Percentiles rank a stretch among this genome's conserved stretches.
Evolutionary conservation across 1,284 basidiomycete genomes (phyloP).

Genomic region (Inonotus obliquus): DNA sequence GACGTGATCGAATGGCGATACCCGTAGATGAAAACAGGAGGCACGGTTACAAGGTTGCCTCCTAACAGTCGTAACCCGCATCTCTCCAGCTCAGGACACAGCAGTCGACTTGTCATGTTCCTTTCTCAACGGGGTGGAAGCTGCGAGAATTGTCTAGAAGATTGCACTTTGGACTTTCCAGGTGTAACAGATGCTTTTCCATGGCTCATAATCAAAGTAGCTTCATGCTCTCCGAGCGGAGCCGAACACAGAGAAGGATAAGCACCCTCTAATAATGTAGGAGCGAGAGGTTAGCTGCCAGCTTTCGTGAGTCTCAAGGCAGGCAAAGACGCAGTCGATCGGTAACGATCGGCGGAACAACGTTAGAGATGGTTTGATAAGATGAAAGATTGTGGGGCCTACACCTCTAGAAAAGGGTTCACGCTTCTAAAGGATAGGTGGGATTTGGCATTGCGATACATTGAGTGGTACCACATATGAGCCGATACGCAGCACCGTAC

Average conservation of each 20-base stretch:
- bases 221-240: no score
- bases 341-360: neutral
- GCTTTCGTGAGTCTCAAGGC: neutral
- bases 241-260: no score
- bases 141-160: neutral
- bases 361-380: conserved; percentile 1
- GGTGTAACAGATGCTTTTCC: no score
- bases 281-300: neutral
- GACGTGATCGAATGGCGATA: neutral
- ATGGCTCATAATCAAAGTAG: no score
- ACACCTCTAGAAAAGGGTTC: neutral
- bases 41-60: neutral
- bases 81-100: neutral
- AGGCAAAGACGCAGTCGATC: neutral
- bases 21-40: neutral
- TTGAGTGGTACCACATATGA: neutral
- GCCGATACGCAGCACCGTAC: neutral
- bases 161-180: neutral
- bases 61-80: neutral
- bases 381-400: neutral
- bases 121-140: neutral
- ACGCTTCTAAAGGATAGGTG: neutral
- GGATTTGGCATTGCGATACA: neutral
- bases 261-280: no score
- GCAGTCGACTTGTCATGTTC: neutral